Percentiles rank a stretch among this genome's conserved stretches.
These are phyloP conservation scores for Diaporthe citri DNA, from an alignment of 2,329 filamentous ascomycete species.

Conservation along the genomic window DNA sequence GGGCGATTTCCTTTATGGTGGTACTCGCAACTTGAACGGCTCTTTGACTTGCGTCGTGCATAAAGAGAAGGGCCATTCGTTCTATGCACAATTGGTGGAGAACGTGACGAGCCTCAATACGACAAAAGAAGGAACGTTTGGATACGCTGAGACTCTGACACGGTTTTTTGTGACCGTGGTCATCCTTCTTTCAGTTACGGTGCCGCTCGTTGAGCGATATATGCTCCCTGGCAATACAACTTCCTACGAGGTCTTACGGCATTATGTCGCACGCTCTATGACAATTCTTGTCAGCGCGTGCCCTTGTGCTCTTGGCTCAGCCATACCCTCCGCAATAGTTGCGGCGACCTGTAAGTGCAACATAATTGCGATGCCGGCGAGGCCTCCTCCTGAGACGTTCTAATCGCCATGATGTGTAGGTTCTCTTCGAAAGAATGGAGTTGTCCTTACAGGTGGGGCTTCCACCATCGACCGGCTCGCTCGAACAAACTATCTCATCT, in stretches of 20 bases:
- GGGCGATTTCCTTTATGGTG: background rate
- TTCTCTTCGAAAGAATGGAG: background rate
- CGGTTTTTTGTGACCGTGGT: background rate
- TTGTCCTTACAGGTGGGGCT: background rate
- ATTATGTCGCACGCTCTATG: background rate
- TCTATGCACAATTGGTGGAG: background rate
- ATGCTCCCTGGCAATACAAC: background rate
- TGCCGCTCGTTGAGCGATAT: background rate
- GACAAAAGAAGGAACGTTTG: background rate
- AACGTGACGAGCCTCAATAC: background rate
- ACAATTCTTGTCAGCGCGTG: background rate
- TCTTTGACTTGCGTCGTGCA: background rate
- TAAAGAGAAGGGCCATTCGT: background rate
- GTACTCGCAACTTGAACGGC: background rate
- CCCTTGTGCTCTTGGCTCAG: background rate
- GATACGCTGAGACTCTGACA: background rate
- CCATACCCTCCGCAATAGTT: background rate
- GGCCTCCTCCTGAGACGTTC: background rate
- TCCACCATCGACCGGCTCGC: background rate
- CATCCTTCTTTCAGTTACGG: background rate
- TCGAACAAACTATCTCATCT: background rate
- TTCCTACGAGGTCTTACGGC: background rate
- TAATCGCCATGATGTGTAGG: background rate
- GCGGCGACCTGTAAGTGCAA: background rate
- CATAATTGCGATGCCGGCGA: background rate